Conservation (phyloP, 345 rosid species). For the Hypericum androsaemum region DNA sequence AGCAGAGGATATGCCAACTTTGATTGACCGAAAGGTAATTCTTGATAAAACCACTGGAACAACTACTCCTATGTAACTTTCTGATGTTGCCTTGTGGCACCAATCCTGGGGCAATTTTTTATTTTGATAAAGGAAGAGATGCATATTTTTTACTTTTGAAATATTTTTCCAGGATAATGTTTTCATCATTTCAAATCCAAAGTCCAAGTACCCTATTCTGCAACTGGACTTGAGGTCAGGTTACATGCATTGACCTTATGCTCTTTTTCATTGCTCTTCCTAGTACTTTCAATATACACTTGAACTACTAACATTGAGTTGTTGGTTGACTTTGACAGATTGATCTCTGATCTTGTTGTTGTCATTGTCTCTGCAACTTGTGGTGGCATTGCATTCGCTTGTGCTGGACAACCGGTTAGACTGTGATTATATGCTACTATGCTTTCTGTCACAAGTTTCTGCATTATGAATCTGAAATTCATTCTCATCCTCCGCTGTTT, state of each 20-base stretch:
- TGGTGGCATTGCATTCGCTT: conserved; percentile 98
- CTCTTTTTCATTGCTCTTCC: neutral
- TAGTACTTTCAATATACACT: neutral
- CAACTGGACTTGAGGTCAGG: neutral
- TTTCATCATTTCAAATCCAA: conserved; percentile 33
- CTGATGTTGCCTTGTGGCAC: no score
- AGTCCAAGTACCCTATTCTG: conserved; percentile 3
- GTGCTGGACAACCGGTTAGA: conserved; percentile 94
- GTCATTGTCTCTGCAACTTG: conserved; percentile 98
- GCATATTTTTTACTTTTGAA: neutral
- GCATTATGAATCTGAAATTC: neutral
- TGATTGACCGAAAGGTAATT: conserved; percentile 7
- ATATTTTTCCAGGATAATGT: conserved; percentile 66
- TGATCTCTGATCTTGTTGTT: conserved; percentile 94
- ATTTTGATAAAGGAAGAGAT: no score
- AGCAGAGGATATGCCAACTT: conserved; percentile 3
- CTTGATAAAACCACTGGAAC: no score
- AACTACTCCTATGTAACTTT: no score
- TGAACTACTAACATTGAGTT: no score
- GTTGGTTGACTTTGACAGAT: conserved; percentile 31
- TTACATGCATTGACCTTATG: neutral
- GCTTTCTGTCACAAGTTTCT: conserved; percentile 5
- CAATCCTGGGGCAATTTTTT: no score
- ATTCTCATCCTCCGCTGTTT: neutral
- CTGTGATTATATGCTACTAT: conserved; percentile 11